Evolutionary conservation across 768 basidiomycete genomes (phyloP).

Genomic region (Termitomyces sp.): DNA sequence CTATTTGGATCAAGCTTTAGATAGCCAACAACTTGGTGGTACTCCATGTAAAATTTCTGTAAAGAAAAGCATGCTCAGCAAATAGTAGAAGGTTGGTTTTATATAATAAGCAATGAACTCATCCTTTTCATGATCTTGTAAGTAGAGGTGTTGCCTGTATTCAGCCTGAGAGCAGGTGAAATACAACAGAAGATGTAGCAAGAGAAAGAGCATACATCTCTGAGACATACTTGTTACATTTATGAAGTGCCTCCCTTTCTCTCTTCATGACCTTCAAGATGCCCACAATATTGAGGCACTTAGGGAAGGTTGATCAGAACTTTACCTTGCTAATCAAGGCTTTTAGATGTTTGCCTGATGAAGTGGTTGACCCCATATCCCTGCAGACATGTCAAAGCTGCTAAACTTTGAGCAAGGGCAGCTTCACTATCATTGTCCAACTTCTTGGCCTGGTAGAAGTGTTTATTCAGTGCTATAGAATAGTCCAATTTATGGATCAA

Average conservation of each 20-base stretch:
- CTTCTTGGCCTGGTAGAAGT: too few relatives aligned
- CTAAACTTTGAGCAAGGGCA: neutral
- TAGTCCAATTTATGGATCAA: too few relatives aligned
- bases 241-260: neutral
- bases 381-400: conserved; percentile 9
- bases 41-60: conserved; percentile 18
- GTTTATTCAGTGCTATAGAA: too few relatives aligned
- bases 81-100: neutral
- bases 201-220: neutral
- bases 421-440: too few relatives aligned
- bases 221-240: neutral
- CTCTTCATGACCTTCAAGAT: neutral
- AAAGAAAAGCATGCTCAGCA: neutral
- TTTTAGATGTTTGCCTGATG: conserved; percentile 6
- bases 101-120: neutral
- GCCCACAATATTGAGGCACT: neutral
- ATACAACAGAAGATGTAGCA: neutral
- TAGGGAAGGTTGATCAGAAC: neutral
- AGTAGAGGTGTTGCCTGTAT: neutral
- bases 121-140: neutral
- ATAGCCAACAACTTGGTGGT: conserved; percentile 9
- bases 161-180: neutral
- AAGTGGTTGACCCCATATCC: neutral
- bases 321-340: neutral
- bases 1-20: neutral